Base-by-base conservation (phyloP, 225 moss, liverwort and hornwort species). In the Marchantia paleacea region DNA sequence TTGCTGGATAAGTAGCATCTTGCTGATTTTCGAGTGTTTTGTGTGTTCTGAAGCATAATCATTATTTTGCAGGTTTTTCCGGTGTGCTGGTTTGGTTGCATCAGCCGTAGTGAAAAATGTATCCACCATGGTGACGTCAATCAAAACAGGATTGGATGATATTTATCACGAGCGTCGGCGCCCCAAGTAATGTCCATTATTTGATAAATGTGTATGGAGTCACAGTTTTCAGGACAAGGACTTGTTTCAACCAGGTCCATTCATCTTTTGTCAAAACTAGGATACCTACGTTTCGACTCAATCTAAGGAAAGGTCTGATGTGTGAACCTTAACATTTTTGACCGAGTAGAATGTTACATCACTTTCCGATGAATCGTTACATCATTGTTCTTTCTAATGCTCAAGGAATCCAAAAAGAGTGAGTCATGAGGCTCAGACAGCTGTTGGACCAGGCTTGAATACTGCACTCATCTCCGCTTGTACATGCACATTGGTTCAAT, bases 61-160 rank as follows among this genome's bases (percentile, higher is more conserved):
- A 0, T 29, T 75, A 8, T 13, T 61, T 47, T 69, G 80, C 82
- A 87, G 87, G 55, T 88, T 88, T 81, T 64, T 88, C 61, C 85
- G 88, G 70, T 88, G 85, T 79, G 88, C 83, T 28, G 88, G 88
- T 1, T 83, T 88, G 80, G 88, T 88, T 30, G 88, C 88, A 30
- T 81, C 85, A 26, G 88, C 88, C 67, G 88, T 88, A 51, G 88
- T 85, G 51, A 81, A 82, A 77, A 88, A 88, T 54, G 66, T 85
- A 61, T 81, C 88, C 11, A 80, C 83, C 7, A 75, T 88, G 31
- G 81, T 77, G 11, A 81, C 70, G 8, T 85, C 88, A 47, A 73
- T 88, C 12, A 88, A 88, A 69, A 85, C 85, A 26, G 88, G 88
- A 50, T 75, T 88, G 71, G 88, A 85, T 74, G 85, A 88, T 55